Evolutionary conservation across 202 grass and related monocot genomes (phyloP), one percentile per base, ranked within the genome.

Genomic region (Cymbopogon flexuosus): DNA sequence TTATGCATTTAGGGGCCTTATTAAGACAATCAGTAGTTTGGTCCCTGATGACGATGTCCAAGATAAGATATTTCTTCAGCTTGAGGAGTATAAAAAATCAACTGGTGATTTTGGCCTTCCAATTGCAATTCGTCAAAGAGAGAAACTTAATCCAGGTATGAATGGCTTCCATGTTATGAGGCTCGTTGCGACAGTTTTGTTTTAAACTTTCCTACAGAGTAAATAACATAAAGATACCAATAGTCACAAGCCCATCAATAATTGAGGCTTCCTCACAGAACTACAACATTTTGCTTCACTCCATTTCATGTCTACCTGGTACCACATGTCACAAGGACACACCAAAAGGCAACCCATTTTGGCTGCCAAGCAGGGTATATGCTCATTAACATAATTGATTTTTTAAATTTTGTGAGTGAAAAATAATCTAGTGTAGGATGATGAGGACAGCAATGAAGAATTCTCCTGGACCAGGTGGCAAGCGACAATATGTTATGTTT

Each of bases 31-130:
- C 59, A 75, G 76, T 45, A 90, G 86, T 80, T 70, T 94, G 40
- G 89, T 89, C 52, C 81, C 42, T 68, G 87, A 84, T 49, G 78
- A 52, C 69, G 75, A 87, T 29, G 40, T 70, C 57, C 92, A 94
- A 82, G 89, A 94, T 78, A 90, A 91, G 89, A 89, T 94, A 82
- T 89, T 88, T 63, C 83, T 81, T 16, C 89, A 94, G 46, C 81
- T 91, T 79, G 86, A 86, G 59, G 84, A 89, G 65, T 92, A 94
- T 64, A 91, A 94, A 81, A 90, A 94, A 82, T 84, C 84, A 35
- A 65, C 77, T 21, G 92, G 89, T 29, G 89, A 94, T 64, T 94
- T 92, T 70, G 84, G 92, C 16, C 81, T 89, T 70, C 84, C 84
- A 16, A 88, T 94, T 76, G 92, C 92, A 47, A 67, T 94, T 76